Base-by-base conservation (phyloP, 306 rosid genomes). In the Inga laurina region DNA sequence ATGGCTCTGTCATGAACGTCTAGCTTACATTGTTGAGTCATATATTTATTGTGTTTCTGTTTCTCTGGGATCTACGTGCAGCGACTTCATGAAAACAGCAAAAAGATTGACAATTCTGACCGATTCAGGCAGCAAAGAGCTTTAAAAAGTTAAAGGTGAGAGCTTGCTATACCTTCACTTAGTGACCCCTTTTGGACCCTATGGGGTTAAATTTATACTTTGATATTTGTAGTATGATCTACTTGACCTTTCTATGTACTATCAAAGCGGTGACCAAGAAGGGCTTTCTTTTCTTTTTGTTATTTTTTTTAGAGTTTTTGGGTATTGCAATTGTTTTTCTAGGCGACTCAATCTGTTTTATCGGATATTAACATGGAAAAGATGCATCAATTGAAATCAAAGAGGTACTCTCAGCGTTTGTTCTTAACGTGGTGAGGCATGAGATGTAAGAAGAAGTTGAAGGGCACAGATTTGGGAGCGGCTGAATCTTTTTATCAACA, bases 31-130 rank as follows among this genome's bases (percentile, higher is more conserved):
- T 57, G 75, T 69, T 46, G 22, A 54, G 43, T 49, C 21, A 32
- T 82, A 80, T 72, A 72, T 44, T 81, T 51, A 32, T 46, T 56
- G 79, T 18, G 34, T 59, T 21, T 82, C 8, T 62, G 16, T 51
- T 76, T 70, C 61, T 80, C 32, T 49, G 68, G 13, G 78, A 74
- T 70, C 54, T 14, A 61, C 64, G 78, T 86, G 86, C 92, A 96
- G 99, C 83, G 97, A 94, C 74, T 96, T 96, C 81, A 89, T 82
- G 89, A 94, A 83, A 87, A 89, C 92, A 13, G 97, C 98, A 45
- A 92, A 90, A 84, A 89, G 95, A 84, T 89, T 96, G 81, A 91
- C 97, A 24, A 90, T 96, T 84, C 82, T 94, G 79, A 83, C 87
- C 8, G 89, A 82, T 86, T 86, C 95, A 10, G 85, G 87, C 72